Evolutionary conservation across 108 stramenopile species (phyloP).

Genomic region (Fragilaria radians): DNA sequence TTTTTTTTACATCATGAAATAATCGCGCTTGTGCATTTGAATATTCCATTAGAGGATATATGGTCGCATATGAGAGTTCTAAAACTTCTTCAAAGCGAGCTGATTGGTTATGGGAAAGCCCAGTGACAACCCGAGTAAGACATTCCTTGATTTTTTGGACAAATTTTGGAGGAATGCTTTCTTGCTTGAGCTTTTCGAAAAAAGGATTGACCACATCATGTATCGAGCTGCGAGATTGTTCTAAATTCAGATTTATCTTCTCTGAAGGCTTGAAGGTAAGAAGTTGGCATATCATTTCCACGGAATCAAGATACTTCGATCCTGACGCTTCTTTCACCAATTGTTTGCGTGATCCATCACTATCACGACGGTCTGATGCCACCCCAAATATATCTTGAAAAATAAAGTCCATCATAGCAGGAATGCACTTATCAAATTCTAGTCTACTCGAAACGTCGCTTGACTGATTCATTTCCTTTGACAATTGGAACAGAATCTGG

Average conservation of each 20-base stretch:
- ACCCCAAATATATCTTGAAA: conserved; percentile 82
- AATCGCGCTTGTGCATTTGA: conserved; percentile 5
- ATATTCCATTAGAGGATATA: conserved; percentile 51
- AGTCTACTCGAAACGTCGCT: neutral
- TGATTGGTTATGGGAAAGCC: conserved; percentile 84
- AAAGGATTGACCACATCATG: conserved; percentile 68
- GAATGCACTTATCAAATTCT: conserved; percentile 59
- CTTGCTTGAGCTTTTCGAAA: conserved; percentile 53
- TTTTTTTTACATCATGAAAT: neutral
- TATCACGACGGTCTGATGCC: conserved; percentile 78
- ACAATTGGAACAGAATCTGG: conserved; percentile 50
- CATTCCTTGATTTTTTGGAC: conserved; percentile 52
- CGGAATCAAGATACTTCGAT: conserved; percentile 67
- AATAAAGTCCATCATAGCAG: conserved; percentile 78
- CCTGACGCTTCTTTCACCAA: conserved; percentile 86
- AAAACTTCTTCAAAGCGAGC: conserved; percentile 61
- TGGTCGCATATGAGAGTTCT: conserved; percentile 75
- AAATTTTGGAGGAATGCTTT: conserved; percentile 32
- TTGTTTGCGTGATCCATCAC: conserved; percentile 54
- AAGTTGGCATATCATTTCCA: conserved; percentile 65
- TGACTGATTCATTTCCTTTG: conserved; percentile 24
- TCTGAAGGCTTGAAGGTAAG: conserved; percentile 61
- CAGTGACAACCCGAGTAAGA: conserved; percentile 81
- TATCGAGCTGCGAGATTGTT: conserved; percentile 25
- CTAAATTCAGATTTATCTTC: neutral